Evolutionary conservation across 2,329 filamentous ascomycete species (phyloP), one percentile per base, ranked within the genome.

Genomic region (Verticillium nubilum): DNA sequence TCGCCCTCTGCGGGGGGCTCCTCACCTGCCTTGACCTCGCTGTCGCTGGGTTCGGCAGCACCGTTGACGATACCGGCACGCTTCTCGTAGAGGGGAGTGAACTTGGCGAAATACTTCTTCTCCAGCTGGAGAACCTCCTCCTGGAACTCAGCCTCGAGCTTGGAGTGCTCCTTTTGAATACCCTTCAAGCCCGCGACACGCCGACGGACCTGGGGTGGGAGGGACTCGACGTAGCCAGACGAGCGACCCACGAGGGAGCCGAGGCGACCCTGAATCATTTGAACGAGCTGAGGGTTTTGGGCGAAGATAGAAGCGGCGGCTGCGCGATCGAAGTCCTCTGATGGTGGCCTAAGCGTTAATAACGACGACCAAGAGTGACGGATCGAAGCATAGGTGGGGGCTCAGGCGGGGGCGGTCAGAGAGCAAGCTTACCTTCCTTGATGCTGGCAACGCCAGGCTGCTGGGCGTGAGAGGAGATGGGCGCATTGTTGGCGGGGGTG

Each of bases 21-120:
- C 79, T 97, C 91, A 65, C 95, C 95, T 63, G 90, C 88, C 78
- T 91, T 85, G 67, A 99, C 80, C 76, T 98, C 92, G 37, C 88
- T 86, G 59, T 96, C 91, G 62, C 90, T 92, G 29, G 95, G 95
- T 80, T 99, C 95, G 62, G 80, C 75, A 64, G 80, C 79, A 68
- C 95, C 95, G 78, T 97, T 98, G 76, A 99, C 84, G 68, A 99
- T 98, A 69, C 88, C 85, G 63, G 93, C 86, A 76, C 95, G 93
- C 84, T 95, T 95, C 83, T 97, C 82, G 80, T 99, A 99, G 56
- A 99, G 86, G 62, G 95, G 95, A 58, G 92, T 96, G 80, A 97
- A 99, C 80, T 98, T 98, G 79, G 91, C 91, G 70, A 98, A 98
- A 79, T 97, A 99, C 81, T 97, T 97, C 86, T 99, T 99, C 85